Conservation (phyloP, 441 rosid species). For the Gossypium trilobum region DNA sequence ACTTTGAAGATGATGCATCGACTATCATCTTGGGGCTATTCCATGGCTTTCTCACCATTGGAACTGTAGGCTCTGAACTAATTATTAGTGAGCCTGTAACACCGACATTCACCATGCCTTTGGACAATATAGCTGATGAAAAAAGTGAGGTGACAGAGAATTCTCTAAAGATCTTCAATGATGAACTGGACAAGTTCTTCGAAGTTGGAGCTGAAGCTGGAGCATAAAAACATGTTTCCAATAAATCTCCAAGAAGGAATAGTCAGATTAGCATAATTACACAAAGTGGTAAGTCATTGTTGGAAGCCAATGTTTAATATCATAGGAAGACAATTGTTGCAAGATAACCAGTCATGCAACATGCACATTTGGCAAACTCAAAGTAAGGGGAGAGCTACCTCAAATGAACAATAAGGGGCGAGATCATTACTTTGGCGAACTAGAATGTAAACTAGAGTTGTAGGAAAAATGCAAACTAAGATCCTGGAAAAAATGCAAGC, state of each 20-base stretch:
- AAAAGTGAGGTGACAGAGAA: conserved; percentile 42
- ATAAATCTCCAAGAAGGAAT: conserved; percentile 53
- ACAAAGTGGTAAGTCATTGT: conserved; percentile 40
- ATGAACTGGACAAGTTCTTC: conserved; percentile 62
- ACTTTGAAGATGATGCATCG: conserved; percentile 31
- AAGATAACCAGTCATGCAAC: too few species aligned
- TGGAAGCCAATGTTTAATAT: conserved; percentile 35
- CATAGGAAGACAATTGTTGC: conserved; percentile 24
- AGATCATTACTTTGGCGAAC: too few species aligned
- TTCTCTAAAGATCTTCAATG: conserved; percentile 52
- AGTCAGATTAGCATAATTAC: conserved; percentile 55
- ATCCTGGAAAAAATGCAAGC: too few species aligned
- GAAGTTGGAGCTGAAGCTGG: conserved; percentile 36
- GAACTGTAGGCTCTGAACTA: conserved; percentile 68
- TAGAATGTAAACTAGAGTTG: too few species aligned
- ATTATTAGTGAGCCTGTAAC: conserved; percentile 46
- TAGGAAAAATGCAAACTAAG: too few species aligned
- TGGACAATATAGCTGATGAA: conserved; percentile 34
- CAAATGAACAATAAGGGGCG: too few species aligned
- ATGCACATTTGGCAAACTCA: too few species aligned
- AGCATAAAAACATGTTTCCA: conserved; percentile 48
- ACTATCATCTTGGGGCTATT: conserved; percentile 42
- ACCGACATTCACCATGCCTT: conserved; percentile 51
- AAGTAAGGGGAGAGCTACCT: conserved; percentile 28
- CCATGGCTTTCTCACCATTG: conserved; percentile 77